These are phyloP conservation scores for Septoria petroselini DNA, from an alignment of 2,329 filamentous ascomycete genomes.

Conservation along the genomic window DNA sequence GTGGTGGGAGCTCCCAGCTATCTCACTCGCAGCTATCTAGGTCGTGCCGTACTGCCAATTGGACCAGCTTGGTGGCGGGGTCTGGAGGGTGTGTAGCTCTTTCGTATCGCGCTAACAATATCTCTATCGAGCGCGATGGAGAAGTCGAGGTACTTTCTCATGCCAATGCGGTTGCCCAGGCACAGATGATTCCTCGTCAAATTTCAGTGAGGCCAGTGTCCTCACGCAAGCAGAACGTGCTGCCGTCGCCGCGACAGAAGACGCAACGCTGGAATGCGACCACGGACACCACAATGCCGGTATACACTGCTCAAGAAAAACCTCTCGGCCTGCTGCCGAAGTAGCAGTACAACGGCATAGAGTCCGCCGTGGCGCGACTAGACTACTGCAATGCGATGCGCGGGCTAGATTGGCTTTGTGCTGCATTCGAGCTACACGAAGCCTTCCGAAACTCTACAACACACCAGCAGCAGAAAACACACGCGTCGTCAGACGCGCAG, in stretches of 20 bases:
- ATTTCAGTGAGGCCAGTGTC: neutral
- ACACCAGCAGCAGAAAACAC: neutral
- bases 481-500: neutral
- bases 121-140: neutral
- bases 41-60: neutral
- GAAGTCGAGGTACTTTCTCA: neutral
- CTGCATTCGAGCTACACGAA: neutral
- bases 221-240: neutral
- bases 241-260: neutral
- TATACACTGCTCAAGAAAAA: neutral
- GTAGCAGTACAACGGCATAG: neutral
- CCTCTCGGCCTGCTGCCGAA: neutral
- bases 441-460: conserved; percentile 1
- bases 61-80: neutral
- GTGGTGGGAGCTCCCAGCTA: neutral
- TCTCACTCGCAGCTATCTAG: neutral
- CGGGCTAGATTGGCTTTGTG: neutral
- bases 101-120: conserved; percentile 13
- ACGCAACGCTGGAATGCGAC: conserved; percentile 19
- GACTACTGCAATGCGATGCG: conserved; percentile 6
- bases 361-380: neutral
- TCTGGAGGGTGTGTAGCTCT: conserved; percentile 1
- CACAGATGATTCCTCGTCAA: conserved; percentile 1
- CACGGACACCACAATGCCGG: neutral
- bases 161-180: conserved; percentile 9